These are phyloP conservation scores for Austroboletus olivaceoglutinosus DNA, from an alignment of 1,284 basidiomycete genomes.

Conservation along the genomic window DNA sequence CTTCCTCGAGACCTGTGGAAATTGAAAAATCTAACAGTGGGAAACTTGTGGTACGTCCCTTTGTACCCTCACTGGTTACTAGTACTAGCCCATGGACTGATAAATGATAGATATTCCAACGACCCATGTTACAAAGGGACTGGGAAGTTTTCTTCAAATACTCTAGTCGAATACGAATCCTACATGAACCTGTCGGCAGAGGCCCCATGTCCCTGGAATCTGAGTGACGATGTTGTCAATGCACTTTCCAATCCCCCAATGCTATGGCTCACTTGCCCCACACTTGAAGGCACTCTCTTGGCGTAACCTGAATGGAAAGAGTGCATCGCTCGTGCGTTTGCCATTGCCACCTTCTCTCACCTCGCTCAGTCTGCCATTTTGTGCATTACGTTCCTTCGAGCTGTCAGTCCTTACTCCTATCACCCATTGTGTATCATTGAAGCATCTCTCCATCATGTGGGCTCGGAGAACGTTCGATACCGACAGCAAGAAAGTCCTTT, in stretches of 20 bases:
- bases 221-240: constrained; percentile 23
- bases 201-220: neutral
- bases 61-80: neutral
- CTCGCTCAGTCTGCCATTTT: constrained; percentile 13
- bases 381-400: constrained; percentile 12
- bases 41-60: constrained; percentile 15
- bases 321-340: constrained; percentile 21
- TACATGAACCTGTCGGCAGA: too few species aligned
- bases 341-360: constrained; percentile 24
- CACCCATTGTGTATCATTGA: constrained; percentile 20
- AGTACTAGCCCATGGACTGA: constrained; percentile 2
- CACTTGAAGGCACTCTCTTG: constrained; percentile 22
- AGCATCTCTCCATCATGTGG: constrained; percentile 10
- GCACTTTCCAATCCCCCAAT: constrained; percentile 25
- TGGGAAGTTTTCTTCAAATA: constrained; percentile 31
- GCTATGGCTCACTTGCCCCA: constrained; percentile 23
- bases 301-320: constrained; percentile 12
- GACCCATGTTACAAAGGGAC: constrained; percentile 28
- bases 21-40: constrained; percentile 4
- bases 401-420: constrained; percentile 23
- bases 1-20: constrained; percentile 28
- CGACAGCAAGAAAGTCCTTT: constrained; percentile 17
- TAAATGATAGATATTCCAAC: constrained; percentile 19
- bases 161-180: constrained; percentile 17
- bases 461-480: constrained; percentile 6